These are phyloP conservation scores for Hortaea werneckii DNA, from an alignment of 2,329 filamentous ascomycete genomes.

Conservation along the genomic window DNA sequence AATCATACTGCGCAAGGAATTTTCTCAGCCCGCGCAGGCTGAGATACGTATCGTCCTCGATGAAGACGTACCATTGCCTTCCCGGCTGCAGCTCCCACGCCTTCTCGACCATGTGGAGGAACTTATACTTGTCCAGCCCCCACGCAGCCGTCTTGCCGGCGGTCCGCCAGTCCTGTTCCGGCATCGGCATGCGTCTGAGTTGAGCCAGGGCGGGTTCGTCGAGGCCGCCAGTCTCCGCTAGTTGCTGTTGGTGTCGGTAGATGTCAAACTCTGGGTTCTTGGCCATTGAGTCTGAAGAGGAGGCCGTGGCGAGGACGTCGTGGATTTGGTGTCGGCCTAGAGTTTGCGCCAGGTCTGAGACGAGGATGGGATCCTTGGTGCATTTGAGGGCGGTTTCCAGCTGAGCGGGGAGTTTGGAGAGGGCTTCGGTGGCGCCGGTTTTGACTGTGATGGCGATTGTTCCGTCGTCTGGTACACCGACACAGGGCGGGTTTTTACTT, in stretches of 20 bases:
- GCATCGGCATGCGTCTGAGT: constrained; percentile 7
- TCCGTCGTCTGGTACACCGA: neutral
- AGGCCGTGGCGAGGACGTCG: constrained; percentile 16
- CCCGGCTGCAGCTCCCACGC: constrained; percentile 32
- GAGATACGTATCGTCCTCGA: constrained; percentile 43
- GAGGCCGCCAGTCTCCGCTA: constrained; percentile 8
- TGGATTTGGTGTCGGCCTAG: constrained; percentile 27
- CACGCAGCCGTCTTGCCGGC: constrained; percentile 29
- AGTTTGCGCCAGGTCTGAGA: constrained; percentile 39
- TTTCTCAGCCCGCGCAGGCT: constrained; percentile 33
- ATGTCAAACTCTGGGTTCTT: constrained; percentile 15
- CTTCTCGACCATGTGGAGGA: constrained; percentile 40
- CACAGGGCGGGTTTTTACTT: neutral
- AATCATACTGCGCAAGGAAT: constrained; percentile 37
- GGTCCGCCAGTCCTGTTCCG: constrained; percentile 5
- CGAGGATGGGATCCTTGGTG: constrained; percentile 35
- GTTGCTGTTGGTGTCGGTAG: constrained; percentile 12
- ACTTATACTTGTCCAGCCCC: constrained; percentile 45
- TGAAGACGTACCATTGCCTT: constrained; percentile 43
- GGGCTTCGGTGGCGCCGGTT: constrained; percentile 46
- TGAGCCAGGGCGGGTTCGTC: constrained; percentile 7
- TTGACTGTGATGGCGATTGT: constrained; percentile 43
- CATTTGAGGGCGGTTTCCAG: constrained; percentile 44
- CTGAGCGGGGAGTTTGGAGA: constrained; percentile 43
- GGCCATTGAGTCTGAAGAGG: constrained; percentile 4